Evolutionary conservation across 345 rosid species (phyloP).

Genomic region (Theobroma cacao): DNA sequence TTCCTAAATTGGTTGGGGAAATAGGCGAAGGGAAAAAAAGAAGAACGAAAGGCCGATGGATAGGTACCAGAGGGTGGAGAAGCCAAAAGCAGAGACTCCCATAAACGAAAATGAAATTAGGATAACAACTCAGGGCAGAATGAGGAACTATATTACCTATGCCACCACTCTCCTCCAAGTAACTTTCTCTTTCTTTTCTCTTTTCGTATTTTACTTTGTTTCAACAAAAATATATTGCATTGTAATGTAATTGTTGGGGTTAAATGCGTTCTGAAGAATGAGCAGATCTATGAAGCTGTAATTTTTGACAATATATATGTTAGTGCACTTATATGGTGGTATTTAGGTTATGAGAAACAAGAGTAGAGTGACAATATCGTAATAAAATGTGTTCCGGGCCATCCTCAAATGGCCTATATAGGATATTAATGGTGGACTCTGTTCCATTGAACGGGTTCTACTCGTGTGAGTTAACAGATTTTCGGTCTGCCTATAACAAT

Average conservation of each 20-base stretch:
- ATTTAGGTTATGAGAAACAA: neutral
- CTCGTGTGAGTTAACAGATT: neutral
- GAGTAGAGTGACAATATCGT: neutral
- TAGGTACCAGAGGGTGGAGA: conserved; percentile 74
- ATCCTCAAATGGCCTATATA: neutral
- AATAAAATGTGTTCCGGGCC: neutral
- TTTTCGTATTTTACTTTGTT: neutral
- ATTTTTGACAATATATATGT: neutral
- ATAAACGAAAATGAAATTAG: conserved; percentile 65
- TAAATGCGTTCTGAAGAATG: neutral
- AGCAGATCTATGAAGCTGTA: neutral
- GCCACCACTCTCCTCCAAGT: conserved; percentile 80
- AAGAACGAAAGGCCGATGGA: conserved; percentile 44
- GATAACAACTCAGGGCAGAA: conserved; percentile 52
- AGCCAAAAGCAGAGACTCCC: conserved; percentile 57
- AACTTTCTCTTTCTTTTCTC: neutral
- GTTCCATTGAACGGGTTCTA: neutral
- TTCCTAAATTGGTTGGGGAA: neutral
- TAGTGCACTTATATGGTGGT: neutral
- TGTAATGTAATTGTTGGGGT: neutral
- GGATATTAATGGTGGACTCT: neutral
- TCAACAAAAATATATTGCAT: neutral
- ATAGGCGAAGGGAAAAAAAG: too few species aligned
- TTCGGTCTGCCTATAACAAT: neutral
- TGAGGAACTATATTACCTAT: conserved; percentile 67